phyloP scores from a whole-genome alignment of 2,329 filamentous ascomycete genomes.

The Apiospora pterosperma region DNA sequence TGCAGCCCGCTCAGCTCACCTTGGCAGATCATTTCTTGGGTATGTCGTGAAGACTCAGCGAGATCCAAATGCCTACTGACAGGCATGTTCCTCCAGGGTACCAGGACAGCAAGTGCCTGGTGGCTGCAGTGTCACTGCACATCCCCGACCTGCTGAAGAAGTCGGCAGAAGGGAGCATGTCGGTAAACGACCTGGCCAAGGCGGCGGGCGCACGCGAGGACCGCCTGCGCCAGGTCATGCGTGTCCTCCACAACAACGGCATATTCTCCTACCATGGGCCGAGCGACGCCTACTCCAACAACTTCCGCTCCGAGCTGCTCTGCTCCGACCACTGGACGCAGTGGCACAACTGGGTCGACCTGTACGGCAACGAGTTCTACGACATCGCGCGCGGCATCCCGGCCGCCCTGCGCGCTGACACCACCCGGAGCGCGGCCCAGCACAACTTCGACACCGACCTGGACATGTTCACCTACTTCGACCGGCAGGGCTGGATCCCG shows the following conservation, averaged over 20 bases:
- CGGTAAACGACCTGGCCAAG: constrained; percentile 15
- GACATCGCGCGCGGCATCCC: constrained; percentile 39
- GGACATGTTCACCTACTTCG: constrained; percentile 37
- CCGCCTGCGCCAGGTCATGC: constrained; percentile 29
- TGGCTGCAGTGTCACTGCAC: constrained; percentile 24
- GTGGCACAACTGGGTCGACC: constrained; percentile 39
- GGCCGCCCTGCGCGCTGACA: constrained; percentile 16
- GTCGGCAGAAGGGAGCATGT: constrained; percentile 14
- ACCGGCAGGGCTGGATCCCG: constrained; percentile 26
- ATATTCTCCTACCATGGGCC: constrained; percentile 30
- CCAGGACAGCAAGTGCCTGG: constrained; percentile 25
- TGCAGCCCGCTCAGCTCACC: too few relatives aligned
- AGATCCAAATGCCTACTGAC: too few relatives aligned
- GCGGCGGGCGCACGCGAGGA: constrained; percentile 15
- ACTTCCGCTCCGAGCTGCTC: constrained; percentile 29
- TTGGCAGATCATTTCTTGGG: too few relatives aligned
- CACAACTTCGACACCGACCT: constrained; percentile 36
- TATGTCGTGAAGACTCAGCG: too few relatives aligned
- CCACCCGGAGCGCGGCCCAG: constrained; percentile 30
- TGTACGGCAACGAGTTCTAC: constrained; percentile 42
- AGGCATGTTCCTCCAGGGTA: constrained; percentile 19
- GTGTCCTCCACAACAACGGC: constrained; percentile 28
- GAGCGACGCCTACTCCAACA: constrained; percentile 30
- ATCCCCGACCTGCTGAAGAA: constrained; percentile 27
- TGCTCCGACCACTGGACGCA: constrained; percentile 37